These are phyloP conservation scores for Scleroderma bovista DNA, from an alignment of 768 basidiomycete species.

Conservation along the genomic window DNA sequence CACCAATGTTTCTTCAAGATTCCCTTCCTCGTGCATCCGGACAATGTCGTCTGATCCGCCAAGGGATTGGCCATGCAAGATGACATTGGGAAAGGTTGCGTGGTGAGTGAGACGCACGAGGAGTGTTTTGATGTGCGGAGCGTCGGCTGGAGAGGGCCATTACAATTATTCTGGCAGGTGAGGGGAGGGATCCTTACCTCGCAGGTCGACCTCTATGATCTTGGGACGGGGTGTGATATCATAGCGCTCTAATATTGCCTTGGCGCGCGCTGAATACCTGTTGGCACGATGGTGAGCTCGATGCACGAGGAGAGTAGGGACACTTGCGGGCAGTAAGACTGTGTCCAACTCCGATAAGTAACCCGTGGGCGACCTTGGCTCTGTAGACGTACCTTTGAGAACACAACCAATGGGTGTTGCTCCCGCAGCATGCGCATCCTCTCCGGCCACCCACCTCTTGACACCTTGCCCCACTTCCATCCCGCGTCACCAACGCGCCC, in stretches of 20 bases:
- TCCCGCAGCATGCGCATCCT: slow-evolving; percentile 39
- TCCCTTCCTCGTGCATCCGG: slow-evolving; percentile 38
- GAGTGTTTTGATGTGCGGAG: slow-evolving; percentile 55
- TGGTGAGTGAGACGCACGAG: slow-evolving; percentile 61
- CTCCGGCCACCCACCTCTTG: slow-evolving; percentile 16
- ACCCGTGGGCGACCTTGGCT: not conserved
- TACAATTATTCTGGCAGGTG: not conserved
- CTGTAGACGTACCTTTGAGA: slow-evolving; percentile 61
- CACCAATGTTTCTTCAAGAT: slow-evolving; percentile 42
- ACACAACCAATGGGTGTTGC: slow-evolving; percentile 64
- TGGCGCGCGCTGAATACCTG: slow-evolving; percentile 28
- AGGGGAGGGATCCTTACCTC: slow-evolving; percentile 38
- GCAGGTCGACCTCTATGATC: slow-evolving; percentile 70
- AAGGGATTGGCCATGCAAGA: slow-evolving; percentile 57
- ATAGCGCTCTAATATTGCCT: slow-evolving; percentile 52
- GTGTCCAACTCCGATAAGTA: not conserved
- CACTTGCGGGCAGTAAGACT: slow-evolving; percentile 76
- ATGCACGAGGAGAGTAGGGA: not conserved
- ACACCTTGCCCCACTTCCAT: slow-evolving; percentile 29
- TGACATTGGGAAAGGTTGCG: slow-evolving; percentile 70
- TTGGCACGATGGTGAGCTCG: not conserved
- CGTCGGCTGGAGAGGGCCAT: slow-evolving; percentile 43
- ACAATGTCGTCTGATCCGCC: slow-evolving; percentile 63
- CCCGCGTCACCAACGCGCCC: not conserved
- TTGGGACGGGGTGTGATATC: slow-evolving; percentile 58